These are phyloP conservation scores for Endothia cerciana DNA, from an alignment of 2,329 filamentous ascomycete genomes.

Conservation along the genomic window DNA sequence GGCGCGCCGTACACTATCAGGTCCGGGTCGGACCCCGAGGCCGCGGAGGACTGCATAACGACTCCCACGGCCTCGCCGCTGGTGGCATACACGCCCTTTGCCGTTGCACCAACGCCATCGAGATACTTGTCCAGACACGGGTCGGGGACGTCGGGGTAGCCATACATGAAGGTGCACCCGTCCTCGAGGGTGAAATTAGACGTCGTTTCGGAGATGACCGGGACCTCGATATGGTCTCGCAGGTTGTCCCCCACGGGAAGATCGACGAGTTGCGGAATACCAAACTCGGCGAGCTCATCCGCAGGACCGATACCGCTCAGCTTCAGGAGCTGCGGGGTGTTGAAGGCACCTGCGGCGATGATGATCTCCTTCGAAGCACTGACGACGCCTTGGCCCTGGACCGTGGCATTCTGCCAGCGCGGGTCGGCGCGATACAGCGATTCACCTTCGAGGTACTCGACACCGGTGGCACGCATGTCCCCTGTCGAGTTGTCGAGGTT, in stretches of 20 bases:
- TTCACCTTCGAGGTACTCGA: conserved; percentile 44
- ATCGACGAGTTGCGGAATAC: conserved; percentile 51
- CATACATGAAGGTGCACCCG: conserved; percentile 40
- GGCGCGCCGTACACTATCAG: conserved; percentile 45
- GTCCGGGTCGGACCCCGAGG: conserved; percentile 36
- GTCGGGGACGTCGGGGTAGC: conserved; percentile 39
- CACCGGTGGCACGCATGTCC: conserved; percentile 11
- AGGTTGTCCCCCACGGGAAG: conserved; percentile 64
- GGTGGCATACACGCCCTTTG: conserved; percentile 40
- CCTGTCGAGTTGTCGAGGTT: conserved; percentile 18
- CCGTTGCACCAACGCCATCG: conserved; percentile 28
- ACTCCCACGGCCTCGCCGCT: conserved; percentile 40
- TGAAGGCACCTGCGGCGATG: conserved; percentile 55
- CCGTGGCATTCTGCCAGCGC: conserved; percentile 42
- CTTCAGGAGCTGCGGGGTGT: conserved; percentile 58
- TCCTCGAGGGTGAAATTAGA: conserved; percentile 43
- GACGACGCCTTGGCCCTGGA: conserved; percentile 35
- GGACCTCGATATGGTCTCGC: conserved; percentile 59
- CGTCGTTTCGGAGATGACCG: conserved; percentile 47
- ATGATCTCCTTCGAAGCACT: conserved; percentile 52
- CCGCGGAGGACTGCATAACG: conserved; percentile 36
- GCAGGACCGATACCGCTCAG: conserved; percentile 53
- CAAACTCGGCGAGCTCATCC: conserved; percentile 42
- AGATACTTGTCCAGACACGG: conserved; percentile 38
- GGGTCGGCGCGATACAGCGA: conserved; percentile 54